A percentile compares a stretch with the other conserved stretches of the same genome.
Conservation (phyloP, 2,329 filamentous ascomycete genomes). For the Elsinoe australis region DNA sequence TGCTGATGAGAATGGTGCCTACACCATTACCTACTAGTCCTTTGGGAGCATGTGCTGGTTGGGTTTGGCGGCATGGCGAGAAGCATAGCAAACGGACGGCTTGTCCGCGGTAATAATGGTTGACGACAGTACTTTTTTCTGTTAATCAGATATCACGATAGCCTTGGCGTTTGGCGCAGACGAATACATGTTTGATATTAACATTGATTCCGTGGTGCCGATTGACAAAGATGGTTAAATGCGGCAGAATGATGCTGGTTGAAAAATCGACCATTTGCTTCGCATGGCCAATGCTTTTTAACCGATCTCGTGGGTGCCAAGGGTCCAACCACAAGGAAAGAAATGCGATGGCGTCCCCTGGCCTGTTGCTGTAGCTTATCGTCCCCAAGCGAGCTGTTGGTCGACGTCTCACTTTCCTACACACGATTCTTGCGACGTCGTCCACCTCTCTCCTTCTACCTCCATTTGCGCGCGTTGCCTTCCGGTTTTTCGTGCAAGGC, state of each 20-base stretch:
- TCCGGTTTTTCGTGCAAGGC: too few relatives aligned
- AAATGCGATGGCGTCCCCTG: too few relatives aligned
- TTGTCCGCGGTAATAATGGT: not conserved
- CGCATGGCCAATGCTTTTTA: not conserved
- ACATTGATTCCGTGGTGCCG: not conserved
- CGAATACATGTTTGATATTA: not conserved
- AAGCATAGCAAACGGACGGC: not conserved
- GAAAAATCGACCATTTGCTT: too few relatives aligned
- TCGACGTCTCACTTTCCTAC: too few relatives aligned
- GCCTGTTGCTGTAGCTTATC: too few relatives aligned
- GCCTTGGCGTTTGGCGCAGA: not conserved
- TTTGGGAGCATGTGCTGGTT: too few relatives aligned
- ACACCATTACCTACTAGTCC: constrained; percentile 10
- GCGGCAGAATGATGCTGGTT: too few relatives aligned
- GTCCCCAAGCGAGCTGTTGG: too few relatives aligned
- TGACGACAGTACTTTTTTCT: not conserved
- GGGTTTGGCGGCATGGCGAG: not conserved
- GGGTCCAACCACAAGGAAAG: not conserved
- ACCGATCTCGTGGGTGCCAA: not conserved
- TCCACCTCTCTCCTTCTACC: too few relatives aligned
- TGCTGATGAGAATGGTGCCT: constrained; percentile 4
- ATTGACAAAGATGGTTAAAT: not conserved
- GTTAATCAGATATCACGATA: too few relatives aligned
- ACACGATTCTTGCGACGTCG: too few relatives aligned
- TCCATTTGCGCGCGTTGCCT: too few relatives aligned